These are phyloP conservation scores for Debaryomyces udenii DNA, from an alignment of 1,139 yeast species.

Conservation along the genomic window DNA sequence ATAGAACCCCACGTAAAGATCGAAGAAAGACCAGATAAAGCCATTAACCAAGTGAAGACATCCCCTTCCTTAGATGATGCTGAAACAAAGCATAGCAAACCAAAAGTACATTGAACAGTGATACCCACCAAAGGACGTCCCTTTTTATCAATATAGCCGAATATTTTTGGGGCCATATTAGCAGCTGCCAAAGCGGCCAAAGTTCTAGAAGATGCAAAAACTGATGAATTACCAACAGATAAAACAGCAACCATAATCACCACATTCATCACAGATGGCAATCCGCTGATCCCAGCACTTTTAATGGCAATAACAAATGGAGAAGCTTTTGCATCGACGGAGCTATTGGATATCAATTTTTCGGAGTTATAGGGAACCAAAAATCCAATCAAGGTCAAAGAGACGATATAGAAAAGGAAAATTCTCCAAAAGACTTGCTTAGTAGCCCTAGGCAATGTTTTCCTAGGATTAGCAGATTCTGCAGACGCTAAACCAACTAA, in stretches of 20 bases:
- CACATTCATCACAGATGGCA: conserved; percentile 52
- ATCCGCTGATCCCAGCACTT: conserved; percentile 45
- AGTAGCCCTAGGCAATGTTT: conserved; percentile 45
- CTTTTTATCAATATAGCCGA: conserved; percentile 71
- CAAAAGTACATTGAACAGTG: conserved; percentile 56
- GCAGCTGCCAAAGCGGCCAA: conserved; percentile 80
- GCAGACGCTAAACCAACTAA: conserved; percentile 50
- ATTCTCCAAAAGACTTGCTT: conserved; percentile 54
- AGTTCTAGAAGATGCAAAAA: conserved; percentile 79
- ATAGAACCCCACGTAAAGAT: conserved; percentile 85
- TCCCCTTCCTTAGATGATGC: conserved; percentile 65
- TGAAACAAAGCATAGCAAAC: conserved; percentile 72
- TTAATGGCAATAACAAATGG: conserved; percentile 52
- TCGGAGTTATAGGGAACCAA: conserved; percentile 43
- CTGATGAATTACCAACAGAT: conserved; percentile 58
- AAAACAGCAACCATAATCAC: conserved; percentile 50
- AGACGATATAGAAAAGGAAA: conserved; percentile 45
- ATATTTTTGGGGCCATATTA: conserved; percentile 75
- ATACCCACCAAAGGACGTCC: conserved; percentile 79
- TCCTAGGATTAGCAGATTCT: conserved; percentile 44
- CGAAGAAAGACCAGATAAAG: conserved; percentile 82
- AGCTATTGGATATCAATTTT: conserved; percentile 36
- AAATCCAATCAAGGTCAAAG: conserved; percentile 47
- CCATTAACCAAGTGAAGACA: conserved; percentile 80
- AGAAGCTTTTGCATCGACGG: conserved; percentile 48